Base-by-base conservation (phyloP, 2,329 filamentous ascomycete species). In the Penicillium thymicola region DNA sequence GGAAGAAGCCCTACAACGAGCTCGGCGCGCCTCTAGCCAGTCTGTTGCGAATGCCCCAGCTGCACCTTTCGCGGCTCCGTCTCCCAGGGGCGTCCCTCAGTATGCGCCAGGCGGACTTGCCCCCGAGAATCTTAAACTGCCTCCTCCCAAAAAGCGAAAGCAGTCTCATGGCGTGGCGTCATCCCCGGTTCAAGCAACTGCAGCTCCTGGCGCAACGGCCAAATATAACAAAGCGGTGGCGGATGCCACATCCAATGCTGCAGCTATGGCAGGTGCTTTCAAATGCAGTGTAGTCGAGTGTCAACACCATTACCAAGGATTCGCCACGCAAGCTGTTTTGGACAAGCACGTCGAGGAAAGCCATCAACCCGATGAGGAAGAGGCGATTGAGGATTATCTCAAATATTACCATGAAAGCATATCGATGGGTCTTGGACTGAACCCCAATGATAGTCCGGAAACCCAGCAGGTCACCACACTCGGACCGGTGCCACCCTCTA, bases 61-160 rank as follows among this genome's bases (percentile, higher is more conserved):
- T 40, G 78, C 82, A 30, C 82, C 82, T 11, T 83, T 83, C 50
- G 78, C 79, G 51, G 78, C 76, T 16, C 76, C 78, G 27, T 82
- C 81, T 46, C 83, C 83, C 16, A 78, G 81, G 53, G 83, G 84
- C 25, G 78, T 84, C 55, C 83, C 84, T 9, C 79, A 80, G 50
- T 82, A 84, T 54, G 77, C 76, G 9, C 75, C 77, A 21, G 78
- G 77, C 21, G 76, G 78, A 48, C 76, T 86, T 47, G 82, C 79
- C 5, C 77, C 79, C 11, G 81, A 83, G 49, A 82, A 85, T 60
- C 76, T 87, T 45, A 81, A 83, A 45, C 70, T 86, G 25, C 84
- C 84, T 18, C 77, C 80, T 2, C 75, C 77, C 54, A 87, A 86
- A 75, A 82, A 78, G 65, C 77, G 79, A 51, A 85, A 83, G 74